phyloP scores from a whole-genome alignment of 1,139 yeast species.

The Yamadazyma oceani region DNA sequence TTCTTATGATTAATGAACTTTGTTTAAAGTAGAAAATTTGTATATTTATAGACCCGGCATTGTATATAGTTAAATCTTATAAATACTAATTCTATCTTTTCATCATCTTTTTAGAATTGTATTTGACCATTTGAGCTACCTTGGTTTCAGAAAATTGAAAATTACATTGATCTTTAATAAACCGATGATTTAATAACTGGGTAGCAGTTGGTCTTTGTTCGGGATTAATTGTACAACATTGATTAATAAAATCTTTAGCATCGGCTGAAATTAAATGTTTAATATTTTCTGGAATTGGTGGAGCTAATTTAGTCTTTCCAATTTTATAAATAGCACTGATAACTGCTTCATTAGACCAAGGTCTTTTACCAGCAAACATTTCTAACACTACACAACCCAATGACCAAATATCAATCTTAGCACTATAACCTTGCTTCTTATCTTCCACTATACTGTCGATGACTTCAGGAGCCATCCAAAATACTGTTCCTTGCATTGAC shows the following conservation, averaged over 20 bases:
- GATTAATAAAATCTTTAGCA: conserved; percentile 70
- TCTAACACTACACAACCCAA: conserved; percentile 94
- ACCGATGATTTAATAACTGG: conserved; percentile 60
- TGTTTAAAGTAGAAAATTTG: conserved; percentile 35
- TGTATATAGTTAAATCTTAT: too few relatives aligned
- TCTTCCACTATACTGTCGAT: conserved; percentile 76
- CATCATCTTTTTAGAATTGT: conserved; percentile 27
- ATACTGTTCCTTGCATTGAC: conserved; percentile 98
- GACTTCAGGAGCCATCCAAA: conserved; percentile 99
- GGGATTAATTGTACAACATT: conserved; percentile 82
- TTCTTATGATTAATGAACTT: conserved; percentile 75
- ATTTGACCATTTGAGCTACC: conserved; percentile 50
- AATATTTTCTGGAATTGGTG: conserved; percentile 93
- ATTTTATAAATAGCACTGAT: conserved; percentile 75
- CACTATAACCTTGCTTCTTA: conserved; percentile 90
- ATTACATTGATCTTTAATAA: conserved; percentile 44
- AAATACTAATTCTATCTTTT: conserved; percentile 1
- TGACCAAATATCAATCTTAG: conserved; percentile 92
- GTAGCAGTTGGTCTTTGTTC: conserved; percentile 85
- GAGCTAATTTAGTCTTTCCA: conserved; percentile 78
- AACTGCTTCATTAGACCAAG: conserved; percentile 80
- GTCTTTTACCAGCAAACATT: conserved; percentile 86
- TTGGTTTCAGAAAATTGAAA: conserved; percentile 67
- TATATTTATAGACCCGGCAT: too few relatives aligned
- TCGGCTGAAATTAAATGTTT: conserved; percentile 47